Percentiles rank a stretch among this genome's conserved stretches.
These are phyloP conservation scores for Calophaca sinica DNA, from an alignment of 306 rosid genomes.

Conservation along the genomic window DNA sequence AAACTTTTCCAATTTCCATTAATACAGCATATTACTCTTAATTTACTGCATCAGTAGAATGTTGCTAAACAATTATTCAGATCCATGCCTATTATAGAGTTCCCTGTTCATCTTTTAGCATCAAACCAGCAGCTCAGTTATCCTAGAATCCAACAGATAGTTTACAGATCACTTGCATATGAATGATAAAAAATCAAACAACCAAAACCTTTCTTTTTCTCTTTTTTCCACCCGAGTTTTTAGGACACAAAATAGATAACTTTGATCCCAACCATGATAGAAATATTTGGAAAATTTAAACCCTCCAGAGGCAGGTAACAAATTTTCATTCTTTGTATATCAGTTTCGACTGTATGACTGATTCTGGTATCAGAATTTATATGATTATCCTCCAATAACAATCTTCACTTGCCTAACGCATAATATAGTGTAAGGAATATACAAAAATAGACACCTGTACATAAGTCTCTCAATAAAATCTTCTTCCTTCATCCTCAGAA, in stretches of 20 bases:
- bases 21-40: conserved; percentile 29
- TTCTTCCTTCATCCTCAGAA: conserved; percentile 97
- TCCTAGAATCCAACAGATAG: conserved; percentile 36
- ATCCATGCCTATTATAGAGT: conserved; percentile 38
- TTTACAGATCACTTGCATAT: conserved; percentile 36
- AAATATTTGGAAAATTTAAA: conserved; percentile 34
- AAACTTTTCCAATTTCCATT: conserved; percentile 11
- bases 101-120: conserved; percentile 32
- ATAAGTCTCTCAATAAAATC: conserved; percentile 98
- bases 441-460: conserved; percentile 80
- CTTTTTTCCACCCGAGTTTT: conserved; percentile 1
- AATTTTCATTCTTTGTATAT: conserved; percentile 36
- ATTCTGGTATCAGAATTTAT: conserved; percentile 36
- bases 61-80: conserved; percentile 27
- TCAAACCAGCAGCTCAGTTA: conserved; percentile 36
- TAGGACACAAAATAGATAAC: conserved; percentile 28
- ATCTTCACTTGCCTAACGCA: conserved; percentile 44
- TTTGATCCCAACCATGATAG: conserved; percentile 19
- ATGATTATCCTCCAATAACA: conserved; percentile 36
- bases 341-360: conserved; percentile 42
- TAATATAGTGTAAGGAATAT: conserved; percentile 45
- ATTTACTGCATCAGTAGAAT: conserved; percentile 29
- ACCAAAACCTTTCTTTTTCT: conserved; percentile 22
- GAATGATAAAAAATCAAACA: conserved; percentile 29
- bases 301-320: conserved; percentile 42